A percentile compares a stretch with the other conserved stretches of the same genome.
These are phyloP conservation scores for Adenanthera pavonina DNA, from an alignment of 306 rosid species.

Conservation along the genomic window DNA sequence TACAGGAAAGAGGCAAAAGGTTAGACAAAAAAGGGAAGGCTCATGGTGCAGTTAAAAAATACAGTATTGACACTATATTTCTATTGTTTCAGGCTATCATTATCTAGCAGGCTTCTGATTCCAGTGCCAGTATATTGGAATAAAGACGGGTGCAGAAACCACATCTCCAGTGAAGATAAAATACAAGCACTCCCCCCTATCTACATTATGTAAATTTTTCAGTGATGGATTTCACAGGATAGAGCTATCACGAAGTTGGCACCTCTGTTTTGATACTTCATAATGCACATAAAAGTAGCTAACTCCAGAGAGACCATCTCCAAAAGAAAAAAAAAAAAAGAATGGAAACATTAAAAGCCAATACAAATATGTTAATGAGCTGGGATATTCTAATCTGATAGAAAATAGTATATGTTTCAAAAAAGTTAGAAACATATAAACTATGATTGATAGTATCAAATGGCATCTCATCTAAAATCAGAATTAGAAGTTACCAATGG, in stretches of 20 bases:
- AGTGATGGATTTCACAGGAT: too few relatives aligned
- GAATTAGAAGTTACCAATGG: conserved; percentile 78
- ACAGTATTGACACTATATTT: too few relatives aligned
- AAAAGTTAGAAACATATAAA: neutral
- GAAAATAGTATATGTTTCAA: neutral
- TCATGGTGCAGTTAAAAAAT: neutral
- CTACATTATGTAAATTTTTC: too few relatives aligned
- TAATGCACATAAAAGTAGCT: conserved; percentile 7
- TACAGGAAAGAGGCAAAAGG: neutral
- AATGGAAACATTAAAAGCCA: neutral
- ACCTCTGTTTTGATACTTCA: neutral
- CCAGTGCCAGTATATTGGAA: too few relatives aligned
- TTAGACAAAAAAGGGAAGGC: neutral
- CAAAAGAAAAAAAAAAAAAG: neutral
- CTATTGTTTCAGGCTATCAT: too few relatives aligned
- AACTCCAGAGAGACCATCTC: neutral
- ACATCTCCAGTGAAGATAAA: too few relatives aligned
- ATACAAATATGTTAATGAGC: conserved; percentile 2
- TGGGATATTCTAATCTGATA: conserved; percentile 22
- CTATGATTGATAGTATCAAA: conserved; percentile 29
- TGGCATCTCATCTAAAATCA: conserved; percentile 21
- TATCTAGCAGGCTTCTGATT: too few relatives aligned
- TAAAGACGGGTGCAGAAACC: too few relatives aligned
- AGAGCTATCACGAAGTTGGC: neutral
- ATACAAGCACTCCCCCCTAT: too few relatives aligned